Evolutionary conservation across 164 flowering plant genomes (phyloP), one percentile per base, ranked within the genome.

Genomic region (Saururus chinensis): DNA sequence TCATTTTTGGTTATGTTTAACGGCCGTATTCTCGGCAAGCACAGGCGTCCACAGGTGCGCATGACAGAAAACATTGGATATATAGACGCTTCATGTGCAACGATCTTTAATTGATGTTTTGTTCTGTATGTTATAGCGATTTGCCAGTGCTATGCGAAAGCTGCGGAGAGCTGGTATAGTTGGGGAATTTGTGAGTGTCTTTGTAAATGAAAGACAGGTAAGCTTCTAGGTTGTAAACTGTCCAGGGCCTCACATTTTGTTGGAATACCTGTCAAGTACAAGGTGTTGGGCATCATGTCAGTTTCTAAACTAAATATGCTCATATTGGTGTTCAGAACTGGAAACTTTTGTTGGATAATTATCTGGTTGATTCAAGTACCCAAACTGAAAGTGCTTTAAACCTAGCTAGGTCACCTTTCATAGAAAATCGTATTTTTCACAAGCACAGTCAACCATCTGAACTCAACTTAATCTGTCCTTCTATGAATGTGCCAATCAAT

Each of bases 1-100:
- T 90, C 95, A 17, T 95, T 75, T 77, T 70, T 95, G 64, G 82
- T 93, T 57, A 81, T 90, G 52, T 79, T 85, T 52, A 93, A 93
- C 80, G 99, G 99, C 63, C 82, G 79, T 20, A 88, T 95, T 63
- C 89, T 95, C 62, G 97, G 99, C 59, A 95, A 88, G 79, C 97
- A 95, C 73, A 68, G 85, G 68, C 76, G 68, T 59, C 92, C 97
- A 58, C 80, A 85, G 86, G 98, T 89, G 70, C 11, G 22, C 13
- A 55, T n/a, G 57, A n/a, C 48, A 45, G 49, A 45, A 45, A 45
- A 45, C 17, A 17, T 45, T 8, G 11, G 14, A 45, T 45, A 45
- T 30, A 30, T 30, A 30, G 37, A 6, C 6, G 49, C 17, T 45
- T 45, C 49, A 12, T 12, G 0, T 45, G 14, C 17, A 17, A 45